Evolutionary conservation across 148 eudicot species (phyloP), one percentile per base, ranked within the genome.

Genomic region (Drosera capensis): DNA sequence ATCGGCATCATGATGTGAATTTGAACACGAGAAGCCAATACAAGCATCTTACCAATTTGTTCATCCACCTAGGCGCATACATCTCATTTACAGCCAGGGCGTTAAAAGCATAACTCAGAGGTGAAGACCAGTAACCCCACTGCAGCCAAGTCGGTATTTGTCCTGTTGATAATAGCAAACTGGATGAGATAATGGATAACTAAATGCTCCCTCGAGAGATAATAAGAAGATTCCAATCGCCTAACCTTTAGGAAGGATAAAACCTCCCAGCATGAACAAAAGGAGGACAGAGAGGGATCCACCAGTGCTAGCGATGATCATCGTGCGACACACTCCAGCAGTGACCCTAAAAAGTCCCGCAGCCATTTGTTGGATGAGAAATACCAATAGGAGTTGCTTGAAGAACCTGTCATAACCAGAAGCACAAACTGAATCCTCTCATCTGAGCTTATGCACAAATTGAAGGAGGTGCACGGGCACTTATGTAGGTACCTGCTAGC

Each of bases 11-110:
- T 1, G n/a, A 28, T 1, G 12, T 19, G 36, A 28, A 28, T 28
- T 28, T 28, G 4, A 28, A 28, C 9, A 28, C 31, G 9, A 28
- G 9, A 37, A 37, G 38, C 12, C 20, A 25, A 36, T 14, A 20
- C 39, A 26, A 35, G 6, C 25, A 26, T 14, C 65, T 18, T 73
- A 88, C 97, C 64, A 29, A 3, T 73, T 54, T 66, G 75, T 71
- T 75, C 92, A 88, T 83, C 97, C 97, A 88, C 46, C 97, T 73
- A 6, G 86, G 76, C 28, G 94, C 77, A 64, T 66, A 67, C 97
- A 88, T 75, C 65, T 88, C 97, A 51, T 88, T 88, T 5, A 83
- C 92, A 22, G 81, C 64, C 3, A 88, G 45, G 54, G 97, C 75
- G 44, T 88, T 83, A 72, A 68, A 88, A 34, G 77, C 78, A 46